Evolutionary conservation across 1,284 basidiomycete species (phyloP).

Genomic region (Cryptococcus maquisensis): DNA sequence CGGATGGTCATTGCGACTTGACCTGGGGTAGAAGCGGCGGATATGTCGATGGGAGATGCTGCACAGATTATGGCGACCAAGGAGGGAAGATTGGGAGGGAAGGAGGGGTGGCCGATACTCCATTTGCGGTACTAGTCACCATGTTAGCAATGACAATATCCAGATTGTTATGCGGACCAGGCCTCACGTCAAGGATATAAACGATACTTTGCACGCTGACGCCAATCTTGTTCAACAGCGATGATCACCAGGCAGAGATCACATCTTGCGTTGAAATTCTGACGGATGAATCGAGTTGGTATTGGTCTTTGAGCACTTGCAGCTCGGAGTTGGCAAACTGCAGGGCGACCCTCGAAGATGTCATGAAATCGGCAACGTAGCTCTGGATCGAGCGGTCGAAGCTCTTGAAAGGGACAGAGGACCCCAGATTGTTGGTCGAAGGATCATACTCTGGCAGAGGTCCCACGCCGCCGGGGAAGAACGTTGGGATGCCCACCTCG

Average conservation of each 20-base stretch:
- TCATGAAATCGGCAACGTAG: too few species aligned
- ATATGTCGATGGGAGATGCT: constrained; percentile 20
- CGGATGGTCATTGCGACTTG: constrained; percentile 1
- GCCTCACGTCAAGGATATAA: background rate
- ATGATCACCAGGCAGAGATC: constrained; percentile 25
- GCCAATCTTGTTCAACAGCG: constrained; percentile 20
- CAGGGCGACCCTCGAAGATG: background rate
- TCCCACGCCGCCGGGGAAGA: background rate
- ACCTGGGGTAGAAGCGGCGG: background rate
- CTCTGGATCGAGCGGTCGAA: too few species aligned
- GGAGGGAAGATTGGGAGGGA: constrained; percentile 21
- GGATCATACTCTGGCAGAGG: background rate
- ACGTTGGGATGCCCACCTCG: background rate
- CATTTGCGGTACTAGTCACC: constrained; percentile 29
- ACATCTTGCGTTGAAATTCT: constrained; percentile 20
- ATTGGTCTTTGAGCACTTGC: background rate
- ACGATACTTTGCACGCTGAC: constrained; percentile 8
- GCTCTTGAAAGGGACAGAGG: background rate
- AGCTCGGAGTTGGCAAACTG: background rate
- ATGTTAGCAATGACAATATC: too few species aligned
- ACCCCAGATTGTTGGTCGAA: too few species aligned
- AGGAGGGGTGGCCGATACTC: constrained; percentile 17
- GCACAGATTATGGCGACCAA: constrained; percentile 28
- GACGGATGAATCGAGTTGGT: background rate
- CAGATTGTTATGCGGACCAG: background rate